Conservation (phyloP, 23 red algal species). For the Chondrus crispus region DNA sequence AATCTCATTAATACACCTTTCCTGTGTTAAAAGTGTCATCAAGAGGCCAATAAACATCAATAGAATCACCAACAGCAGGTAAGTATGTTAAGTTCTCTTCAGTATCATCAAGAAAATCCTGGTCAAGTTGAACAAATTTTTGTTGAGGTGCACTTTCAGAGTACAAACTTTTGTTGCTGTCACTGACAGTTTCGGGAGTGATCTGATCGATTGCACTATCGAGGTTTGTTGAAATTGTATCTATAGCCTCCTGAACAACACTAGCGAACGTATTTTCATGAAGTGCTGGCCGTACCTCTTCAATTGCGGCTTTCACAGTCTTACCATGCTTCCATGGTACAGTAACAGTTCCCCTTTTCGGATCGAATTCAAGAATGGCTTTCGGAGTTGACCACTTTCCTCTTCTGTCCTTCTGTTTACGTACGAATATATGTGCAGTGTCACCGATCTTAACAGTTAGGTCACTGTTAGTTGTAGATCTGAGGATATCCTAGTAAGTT, state of each 20-base stretch:
- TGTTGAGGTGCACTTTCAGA: too few relatives aligned
- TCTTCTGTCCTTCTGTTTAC: conserved; percentile 22
- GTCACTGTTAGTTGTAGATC: not conserved
- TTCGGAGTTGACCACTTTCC: not conserved
- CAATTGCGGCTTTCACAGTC: conserved; percentile 15
- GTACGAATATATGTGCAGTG: conserved; percentile 14
- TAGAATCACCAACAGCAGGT: not conserved
- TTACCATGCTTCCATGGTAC: not conserved
- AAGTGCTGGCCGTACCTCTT: conserved; percentile 1
- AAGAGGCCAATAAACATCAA: not conserved
- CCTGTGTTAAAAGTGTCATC: not conserved
- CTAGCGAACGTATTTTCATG: not conserved
- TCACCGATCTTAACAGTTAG: not conserved
- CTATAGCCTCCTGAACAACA: conserved; percentile 12
- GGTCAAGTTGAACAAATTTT: too few relatives aligned
- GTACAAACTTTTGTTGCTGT: too few relatives aligned
- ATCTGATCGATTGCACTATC: not conserved
- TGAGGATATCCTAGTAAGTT: not conserved
- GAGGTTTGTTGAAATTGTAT: not conserved
- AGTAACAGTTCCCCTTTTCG: not conserved
- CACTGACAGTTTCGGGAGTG: too few relatives aligned
- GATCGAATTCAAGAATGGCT: not conserved
- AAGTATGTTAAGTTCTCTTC: not conserved
- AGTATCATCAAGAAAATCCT: too few relatives aligned
- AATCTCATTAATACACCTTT: not conserved